Evolutionary conservation across 257 asterid genomes (phyloP).

Genomic region (Ilex asprella): DNA sequence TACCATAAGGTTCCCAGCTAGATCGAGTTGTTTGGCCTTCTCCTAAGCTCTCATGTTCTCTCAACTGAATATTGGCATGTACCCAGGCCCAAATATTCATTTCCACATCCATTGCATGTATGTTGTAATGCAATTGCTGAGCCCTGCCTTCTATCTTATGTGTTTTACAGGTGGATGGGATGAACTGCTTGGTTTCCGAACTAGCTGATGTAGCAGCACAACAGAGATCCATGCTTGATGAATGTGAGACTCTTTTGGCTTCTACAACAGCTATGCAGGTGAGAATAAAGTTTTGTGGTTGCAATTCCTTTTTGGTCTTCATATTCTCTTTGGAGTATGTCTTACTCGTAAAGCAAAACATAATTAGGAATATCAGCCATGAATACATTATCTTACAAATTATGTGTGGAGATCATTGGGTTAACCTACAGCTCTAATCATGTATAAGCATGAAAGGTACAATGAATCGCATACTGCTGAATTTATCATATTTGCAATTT

Average conservation of each 20-base stretch:
- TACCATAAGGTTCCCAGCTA: no score
- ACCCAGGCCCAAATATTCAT: not conserved
- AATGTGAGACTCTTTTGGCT: constrained; percentile 40
- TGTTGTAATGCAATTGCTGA: not conserved
- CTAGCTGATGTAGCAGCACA: constrained; percentile 45
- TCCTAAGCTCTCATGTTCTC: not conserved
- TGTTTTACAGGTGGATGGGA: constrained; percentile 38
- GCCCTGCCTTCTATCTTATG: not conserved
- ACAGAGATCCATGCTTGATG: constrained; percentile 46
- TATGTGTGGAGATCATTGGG: no score
- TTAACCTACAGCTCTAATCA: no score
- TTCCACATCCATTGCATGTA: not conserved
- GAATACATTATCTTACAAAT: not conserved
- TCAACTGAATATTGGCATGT: not conserved
- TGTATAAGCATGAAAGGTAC: no score
- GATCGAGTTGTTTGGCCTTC: not conserved
- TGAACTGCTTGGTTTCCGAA: constrained; percentile 36
- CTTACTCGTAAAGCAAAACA: not conserved
- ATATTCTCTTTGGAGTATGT: not conserved
- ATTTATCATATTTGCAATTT: no score
- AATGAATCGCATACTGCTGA: no score
- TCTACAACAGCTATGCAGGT: constrained; percentile 47
- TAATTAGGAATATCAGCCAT: not conserved
- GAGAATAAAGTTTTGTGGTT: constrained; percentile 7
- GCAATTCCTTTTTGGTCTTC: not conserved